Base-by-base conservation (phyloP, 352 stramenopile species). In the Phytophthora rubi region DNA sequence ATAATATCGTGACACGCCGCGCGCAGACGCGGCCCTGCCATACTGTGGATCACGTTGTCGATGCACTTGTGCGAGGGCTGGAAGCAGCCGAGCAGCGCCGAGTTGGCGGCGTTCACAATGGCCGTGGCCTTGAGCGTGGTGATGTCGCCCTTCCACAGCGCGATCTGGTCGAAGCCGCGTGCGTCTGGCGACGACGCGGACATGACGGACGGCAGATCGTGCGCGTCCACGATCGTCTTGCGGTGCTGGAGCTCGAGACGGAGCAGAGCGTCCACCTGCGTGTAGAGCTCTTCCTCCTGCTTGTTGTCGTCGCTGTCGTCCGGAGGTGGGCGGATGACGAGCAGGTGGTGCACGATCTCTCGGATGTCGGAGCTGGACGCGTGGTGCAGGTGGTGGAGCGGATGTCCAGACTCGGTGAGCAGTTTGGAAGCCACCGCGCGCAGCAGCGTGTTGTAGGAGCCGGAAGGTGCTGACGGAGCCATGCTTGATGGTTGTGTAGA, bases 11-110 rank as follows among this genome's bases (percentile, higher is more conserved):
- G 56, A 49, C 86, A 94, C 18, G 79, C 82, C 0, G 76, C 62
- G 21, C 86, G 83, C 21, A 93, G 65, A 3, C 86, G 79, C 18
- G 82, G 83, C 1, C 82, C 84, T 0, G 83, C 79, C 56, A 79
- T 80, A 56, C 76, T 82, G 71, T 93, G 84, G 53, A 91, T 92
- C 35, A 90, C 76, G 32, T 92, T 92, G 72, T 94, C 83, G 52
- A 91, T 91, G 54, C 84, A 94, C 39, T 78, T 82, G 59, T 92
- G 84, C 4, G 79, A 76, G 23, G 84, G 84, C 62, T 88, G 75
- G 65, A 92, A 94, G 65, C 86, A 92, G 0, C 84, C 83, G n/a
- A 94, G 70, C 16, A 90, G 73, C 35, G 69, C 66, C 21, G 76
- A 81, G 63, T 93, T 92, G 39, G 84, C 82, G 8, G 86, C 84